phyloP scores from a whole-genome alignment of 495 filamentous ascomycete species.

The Penicillium egyptiacum region DNA sequence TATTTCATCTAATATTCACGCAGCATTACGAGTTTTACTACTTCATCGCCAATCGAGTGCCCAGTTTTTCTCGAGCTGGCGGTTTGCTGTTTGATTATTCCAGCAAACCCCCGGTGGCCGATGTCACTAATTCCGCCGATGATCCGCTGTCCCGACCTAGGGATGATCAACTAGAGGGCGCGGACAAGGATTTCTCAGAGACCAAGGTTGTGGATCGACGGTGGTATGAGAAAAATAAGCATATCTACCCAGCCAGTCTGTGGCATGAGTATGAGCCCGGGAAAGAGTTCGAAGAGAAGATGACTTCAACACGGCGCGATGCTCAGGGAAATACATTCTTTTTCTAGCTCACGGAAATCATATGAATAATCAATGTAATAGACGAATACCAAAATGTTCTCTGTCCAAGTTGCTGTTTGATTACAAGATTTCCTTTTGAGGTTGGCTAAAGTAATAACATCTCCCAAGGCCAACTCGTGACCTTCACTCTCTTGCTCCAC shows the following conservation, averaged over 20 bases:
- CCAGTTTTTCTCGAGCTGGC: slow-evolving; percentile 56
- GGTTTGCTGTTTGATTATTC: slow-evolving; percentile 76
- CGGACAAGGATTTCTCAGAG: slow-evolving; percentile 71
- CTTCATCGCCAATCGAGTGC: slow-evolving; percentile 89
- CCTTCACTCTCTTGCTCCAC: slow-evolving; percentile 11
- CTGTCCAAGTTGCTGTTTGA: neutral
- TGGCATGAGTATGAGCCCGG: slow-evolving; percentile 95
- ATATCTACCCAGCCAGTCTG: slow-evolving; percentile 92
- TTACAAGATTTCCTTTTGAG: neutral
- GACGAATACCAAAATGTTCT: slow-evolving; percentile 16
- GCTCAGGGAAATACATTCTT: slow-evolving; percentile 90
- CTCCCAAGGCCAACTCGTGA: slow-evolving; percentile 7
- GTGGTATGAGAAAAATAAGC: slow-evolving; percentile 97
- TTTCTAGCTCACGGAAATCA: slow-evolving; percentile 53
- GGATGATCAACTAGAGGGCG: slow-evolving; percentile 66
- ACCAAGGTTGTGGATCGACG: slow-evolving; percentile 95
- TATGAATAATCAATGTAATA: slow-evolving; percentile 17
- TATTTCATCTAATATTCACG: slow-evolving; percentile 22
- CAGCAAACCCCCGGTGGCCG: slow-evolving; percentile 46
- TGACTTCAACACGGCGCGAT: slow-evolving; percentile 66
- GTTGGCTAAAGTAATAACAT: neutral
- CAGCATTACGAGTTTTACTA: slow-evolving; percentile 97
- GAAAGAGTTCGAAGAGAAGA: slow-evolving; percentile 78
- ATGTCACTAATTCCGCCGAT: slow-evolving; percentile 33
- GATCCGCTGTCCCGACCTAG: slow-evolving; percentile 49